Evolutionary conservation across 345 rosid genomes (phyloP), one percentile per base, ranked within the genome.

Genomic region (Aquilaria yunnanensis): DNA sequence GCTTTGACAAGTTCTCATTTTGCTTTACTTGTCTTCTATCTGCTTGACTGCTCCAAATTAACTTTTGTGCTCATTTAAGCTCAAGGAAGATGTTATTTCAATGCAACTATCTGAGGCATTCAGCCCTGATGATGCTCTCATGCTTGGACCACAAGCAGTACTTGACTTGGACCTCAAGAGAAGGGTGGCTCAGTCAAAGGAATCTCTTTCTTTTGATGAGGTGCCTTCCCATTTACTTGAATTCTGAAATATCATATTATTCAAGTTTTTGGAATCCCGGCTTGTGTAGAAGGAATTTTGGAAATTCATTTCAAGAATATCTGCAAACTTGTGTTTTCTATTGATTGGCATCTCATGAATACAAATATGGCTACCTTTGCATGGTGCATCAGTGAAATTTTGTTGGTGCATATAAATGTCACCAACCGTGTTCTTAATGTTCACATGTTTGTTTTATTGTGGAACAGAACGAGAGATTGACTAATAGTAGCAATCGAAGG

Each of bases 131-230:
- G 97, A 90, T 67, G 86, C 87, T 47, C 81, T 88, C 62, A 73
- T 81, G 78, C 85, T 88, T 69, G 92, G 90, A 14, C 83, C 87
- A 10, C 76, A 61, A 51, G 68, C 82, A 12, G 47, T 74, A 29
- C 73, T 69, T 60, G 85, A 82, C 72, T 48, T 60, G 67, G 89
- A 76, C 33, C 74, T 74, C 54, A 75, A 74, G 71, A 78, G 70
- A 66, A 73, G 76, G 71, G 63, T 68, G 70, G 60, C 69, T 51
- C 65, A 76, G 70, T 88, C 96, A 47, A 86, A 82, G 69, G 94
- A 85, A 56, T 90, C 96, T 1, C 76, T 80, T 49, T 88, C 99
- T 61, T 85, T 87, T 12, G 99, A 94, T 66, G 93, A 85, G 93
- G 97, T 94, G 78, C 51, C 51, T n/a, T 23, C 11, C 51, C 66